A percentile compares a stretch with the other conserved stretches of the same genome.
Conservation (phyloP, 805 yeast species). For the Candida endomychidarum region DNA sequence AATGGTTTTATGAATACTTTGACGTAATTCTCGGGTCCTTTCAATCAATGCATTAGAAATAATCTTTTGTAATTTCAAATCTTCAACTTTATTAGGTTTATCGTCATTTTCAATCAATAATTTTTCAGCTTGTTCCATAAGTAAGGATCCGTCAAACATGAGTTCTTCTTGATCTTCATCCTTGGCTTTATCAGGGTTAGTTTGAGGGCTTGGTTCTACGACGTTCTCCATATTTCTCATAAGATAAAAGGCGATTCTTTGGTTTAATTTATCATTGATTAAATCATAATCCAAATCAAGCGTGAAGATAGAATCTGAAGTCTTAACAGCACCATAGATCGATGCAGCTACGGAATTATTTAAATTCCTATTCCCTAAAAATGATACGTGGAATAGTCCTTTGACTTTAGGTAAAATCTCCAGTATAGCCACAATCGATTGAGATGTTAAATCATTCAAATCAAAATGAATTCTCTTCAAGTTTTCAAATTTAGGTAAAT, state of each 20-base stretch:
- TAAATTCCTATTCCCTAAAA: slow-evolving; percentile 51
- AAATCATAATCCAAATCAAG: slow-evolving; percentile 56
- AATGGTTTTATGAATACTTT: slow-evolving; percentile 52
- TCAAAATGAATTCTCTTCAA: slow-evolving; percentile 56
- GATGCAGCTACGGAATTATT: slow-evolving; percentile 46
- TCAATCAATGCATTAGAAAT: slow-evolving; percentile 52
- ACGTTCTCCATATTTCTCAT: slow-evolving; percentile 55
- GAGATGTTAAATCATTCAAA: slow-evolving; percentile 47
- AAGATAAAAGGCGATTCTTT: slow-evolving; percentile 54
- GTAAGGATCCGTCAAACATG: slow-evolving; percentile 71
- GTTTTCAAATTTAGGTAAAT: slow-evolving; percentile 45
- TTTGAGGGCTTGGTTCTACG: slow-evolving; percentile 9
- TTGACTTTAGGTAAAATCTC: slow-evolving; percentile 47
- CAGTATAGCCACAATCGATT: slow-evolving; percentile 49
- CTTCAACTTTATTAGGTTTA: slow-evolving; percentile 35
- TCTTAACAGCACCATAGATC: slow-evolving; percentile 50
- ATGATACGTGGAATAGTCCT: slow-evolving; percentile 52
- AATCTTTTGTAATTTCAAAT: slow-evolving; percentile 41
- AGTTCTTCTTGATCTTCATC: slow-evolving; percentile 59
- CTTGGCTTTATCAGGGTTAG: slow-evolving; percentile 18
- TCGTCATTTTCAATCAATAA: slow-evolving; percentile 47
- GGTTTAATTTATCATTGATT: slow-evolving; percentile 50
- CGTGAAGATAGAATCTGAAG: slow-evolving; percentile 46
- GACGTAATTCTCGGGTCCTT: slow-evolving; percentile 49
- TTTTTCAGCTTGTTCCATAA: slow-evolving; percentile 73